Conservation (phyloP, 1,139 yeast species). For the Pneumocystis carinii region DNA sequence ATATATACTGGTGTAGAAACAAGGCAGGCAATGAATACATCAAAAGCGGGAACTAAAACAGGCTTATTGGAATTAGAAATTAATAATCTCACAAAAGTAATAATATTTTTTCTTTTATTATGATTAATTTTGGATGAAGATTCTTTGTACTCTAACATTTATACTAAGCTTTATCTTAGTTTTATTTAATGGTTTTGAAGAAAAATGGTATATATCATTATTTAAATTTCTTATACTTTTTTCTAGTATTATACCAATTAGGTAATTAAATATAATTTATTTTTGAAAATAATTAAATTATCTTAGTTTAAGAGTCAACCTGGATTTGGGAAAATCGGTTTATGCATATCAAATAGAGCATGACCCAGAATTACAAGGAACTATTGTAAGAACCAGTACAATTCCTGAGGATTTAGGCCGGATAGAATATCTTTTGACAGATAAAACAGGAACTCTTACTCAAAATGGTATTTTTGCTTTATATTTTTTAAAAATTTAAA, state of each 20-base stretch:
- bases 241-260: conserved; percentile 91
- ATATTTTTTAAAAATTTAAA: neutral
- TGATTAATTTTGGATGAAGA: conserved; percentile 16
- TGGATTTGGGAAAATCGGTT: conserved; percentile 90
- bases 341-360: conserved; percentile 92
- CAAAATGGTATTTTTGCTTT: conserved; percentile 42
- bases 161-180: conserved; percentile 63
- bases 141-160: conserved; percentile 76
- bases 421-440: conserved; percentile 79
- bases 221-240: conserved; percentile 81
- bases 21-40: conserved; percentile 85
- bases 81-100: conserved; percentile 58
- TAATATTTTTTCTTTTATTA: neutral
- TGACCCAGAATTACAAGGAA: conserved; percentile 63
- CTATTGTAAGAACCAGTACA: conserved; percentile 90
- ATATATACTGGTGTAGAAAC: conserved; percentile 87
- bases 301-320: conserved; percentile 60
- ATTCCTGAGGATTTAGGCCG: conserved; percentile 97
- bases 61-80: conserved; percentile 85
- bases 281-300: neutral
- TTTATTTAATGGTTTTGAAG: conserved; percentile 60
- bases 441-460: conserved; percentile 93
- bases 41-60: conserved; percentile 75
- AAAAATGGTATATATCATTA: conserved; percentile 74
- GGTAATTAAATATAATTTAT: neutral